Base-by-base conservation (phyloP, 2,329 filamentous ascomycete genomes). In the Cordyceps cateniannulata region DNA sequence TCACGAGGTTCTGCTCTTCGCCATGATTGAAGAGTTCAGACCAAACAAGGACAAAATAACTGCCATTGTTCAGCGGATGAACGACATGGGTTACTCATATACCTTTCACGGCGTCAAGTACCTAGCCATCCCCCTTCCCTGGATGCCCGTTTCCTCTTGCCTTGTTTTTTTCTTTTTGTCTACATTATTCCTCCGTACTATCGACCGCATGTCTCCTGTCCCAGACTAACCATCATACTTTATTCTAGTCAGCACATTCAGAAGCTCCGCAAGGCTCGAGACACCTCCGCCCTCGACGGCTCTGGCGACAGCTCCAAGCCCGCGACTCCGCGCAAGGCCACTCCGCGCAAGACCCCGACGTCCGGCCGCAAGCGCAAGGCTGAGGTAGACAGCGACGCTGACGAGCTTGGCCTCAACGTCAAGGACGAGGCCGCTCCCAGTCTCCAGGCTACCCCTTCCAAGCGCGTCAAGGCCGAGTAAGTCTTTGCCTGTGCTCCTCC, bases 191-290 rank as follows among this genome's bases (percentile, higher is more conserved):
- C 2, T 24, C 18, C 5, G 3, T 50, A 7, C n/a, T 22, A 7
- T 22, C 10, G 4, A 29, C 14, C 10, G 7, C 20, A 25, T 14
- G 9, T 12, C 35, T 40, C 1, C 18, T 35, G 10, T 1, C 22
- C 25, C 10, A 18, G 12, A n/a, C 2, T 24, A 40, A 29, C 59
- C 3, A 48, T 56, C 22, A 62, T 24, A 48, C 49, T n/a, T 16
- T 18, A 44, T 45, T 58, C 57, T 53, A 80, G 78, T 50, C 78
- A 80, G 65, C 78, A 80, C 38, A 72, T 80, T 8, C 75, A 77
- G 64, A 80, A 79, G 64, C 71, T 80, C 3, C 75, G 75, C 62
- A 72, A 69, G 62, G 69, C 63, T 42, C 70, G 72, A 6, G 73
- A 74, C n/a, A 68, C 66, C 5, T 45, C 63, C 14, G 66, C 60